Percentiles rank a stretch among this genome's conserved stretches.
These are phyloP conservation scores for Blepharisma stoltei DNA, from an alignment of 73 alveolate genomes.

Conservation along the genomic window DNA sequence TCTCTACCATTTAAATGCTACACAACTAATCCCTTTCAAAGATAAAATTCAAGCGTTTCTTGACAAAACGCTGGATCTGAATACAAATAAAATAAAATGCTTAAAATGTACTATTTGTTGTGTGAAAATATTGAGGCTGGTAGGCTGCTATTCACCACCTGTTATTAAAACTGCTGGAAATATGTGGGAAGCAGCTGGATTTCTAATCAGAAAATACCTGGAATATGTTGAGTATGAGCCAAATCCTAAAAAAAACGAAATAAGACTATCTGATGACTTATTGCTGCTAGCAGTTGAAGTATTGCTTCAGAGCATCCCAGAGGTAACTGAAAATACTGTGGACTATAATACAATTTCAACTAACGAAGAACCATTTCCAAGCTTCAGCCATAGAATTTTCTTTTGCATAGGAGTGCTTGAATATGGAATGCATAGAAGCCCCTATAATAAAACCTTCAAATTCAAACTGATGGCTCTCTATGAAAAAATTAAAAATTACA, in stretches of 20 bases:
- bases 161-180: constrained; percentile 2
- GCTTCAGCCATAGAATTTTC: not conserved
- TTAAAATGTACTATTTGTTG: constrained; percentile 1
- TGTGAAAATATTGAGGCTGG: not conserved
- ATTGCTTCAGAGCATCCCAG: not conserved
- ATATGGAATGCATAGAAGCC: not conserved
- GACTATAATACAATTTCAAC: not conserved
- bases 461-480: not conserved
- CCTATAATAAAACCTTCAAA: not conserved
- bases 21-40: constrained; percentile 12
- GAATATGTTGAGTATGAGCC: constrained; percentile 19
- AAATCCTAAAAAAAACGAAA: not conserved
- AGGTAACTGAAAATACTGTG: not conserved
- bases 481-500: not conserved
- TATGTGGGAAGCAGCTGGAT: not conserved
- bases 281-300: constrained; percentile 10
- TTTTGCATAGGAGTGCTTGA: not conserved
- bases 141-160: constrained; percentile 23
- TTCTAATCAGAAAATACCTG: not conserved
- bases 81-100: constrained; percentile 24
- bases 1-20: not conserved
- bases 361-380: not conserved
- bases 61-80: not conserved
- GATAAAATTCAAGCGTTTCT: constrained; percentile 14
- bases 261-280: constrained; percentile 17